phyloP scores from a whole-genome alignment of 208 protist genomes.

The Acanthamoeba healyi region DNA sequence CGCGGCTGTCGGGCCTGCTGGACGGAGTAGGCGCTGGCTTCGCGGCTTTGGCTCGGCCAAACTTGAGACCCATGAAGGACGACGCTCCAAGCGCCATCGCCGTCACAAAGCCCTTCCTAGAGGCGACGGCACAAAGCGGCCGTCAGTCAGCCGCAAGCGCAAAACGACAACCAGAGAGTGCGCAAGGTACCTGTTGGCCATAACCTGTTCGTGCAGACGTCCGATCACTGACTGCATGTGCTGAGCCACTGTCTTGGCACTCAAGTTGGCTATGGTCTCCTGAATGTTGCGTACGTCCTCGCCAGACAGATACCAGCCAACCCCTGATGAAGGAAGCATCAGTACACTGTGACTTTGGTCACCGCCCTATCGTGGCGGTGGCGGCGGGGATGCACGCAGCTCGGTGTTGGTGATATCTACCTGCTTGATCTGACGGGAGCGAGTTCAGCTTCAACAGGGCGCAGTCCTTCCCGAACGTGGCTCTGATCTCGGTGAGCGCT shows the following conservation, averaged over 20 bases:
- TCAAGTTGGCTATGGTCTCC: constrained; percentile 32
- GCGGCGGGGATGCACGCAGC: too few relatives aligned
- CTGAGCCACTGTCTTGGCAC: constrained; percentile 30
- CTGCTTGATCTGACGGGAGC: neutral
- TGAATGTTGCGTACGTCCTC: constrained; percentile 20
- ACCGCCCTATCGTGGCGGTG: too few relatives aligned
- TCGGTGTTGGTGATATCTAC: neutral
- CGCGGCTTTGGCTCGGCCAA: constrained; percentile 1
- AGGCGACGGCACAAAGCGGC: too few relatives aligned
- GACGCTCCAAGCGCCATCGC: constrained; percentile 29
- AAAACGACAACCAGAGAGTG: too few relatives aligned
- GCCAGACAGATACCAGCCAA: constrained; percentile 5
- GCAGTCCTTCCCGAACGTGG: constrained; percentile 60
- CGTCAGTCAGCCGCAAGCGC: too few relatives aligned
- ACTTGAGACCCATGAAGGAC: constrained; percentile 47
- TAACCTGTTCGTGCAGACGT: constrained; percentile 17
- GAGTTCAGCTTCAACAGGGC: constrained; percentile 51
- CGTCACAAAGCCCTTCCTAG: constrained; percentile 33
- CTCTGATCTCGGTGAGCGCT: constrained; percentile 17
- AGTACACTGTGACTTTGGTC: too few relatives aligned
- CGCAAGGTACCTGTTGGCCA: neutral
- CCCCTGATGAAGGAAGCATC: neutral
- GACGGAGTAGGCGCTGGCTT: constrained; percentile 2
- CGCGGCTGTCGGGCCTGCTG: neutral
- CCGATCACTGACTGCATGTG: constrained; percentile 28